phyloP scores from a whole-genome alignment of 768 basidiomycete species.

The Floccularia luteovirens region DNA sequence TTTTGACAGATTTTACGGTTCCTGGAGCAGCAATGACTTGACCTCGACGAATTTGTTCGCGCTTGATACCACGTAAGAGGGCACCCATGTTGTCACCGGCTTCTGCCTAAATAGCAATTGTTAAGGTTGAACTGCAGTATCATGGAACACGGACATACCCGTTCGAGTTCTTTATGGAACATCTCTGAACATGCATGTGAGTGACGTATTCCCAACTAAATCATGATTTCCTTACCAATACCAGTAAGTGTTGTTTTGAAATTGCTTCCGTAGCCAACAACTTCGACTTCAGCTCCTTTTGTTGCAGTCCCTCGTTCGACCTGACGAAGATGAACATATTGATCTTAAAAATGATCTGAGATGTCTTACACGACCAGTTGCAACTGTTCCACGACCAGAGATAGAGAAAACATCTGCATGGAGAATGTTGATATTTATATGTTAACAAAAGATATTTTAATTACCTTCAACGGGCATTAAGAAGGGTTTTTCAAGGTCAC shows the following conservation, averaged over 20 bases:
- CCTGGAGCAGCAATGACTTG: constrained; percentile 88
- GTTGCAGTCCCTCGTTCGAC: constrained; percentile 87
- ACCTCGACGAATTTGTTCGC: constrained; percentile 91
- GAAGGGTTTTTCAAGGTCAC: constrained; percentile 97
- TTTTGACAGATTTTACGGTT: constrained; percentile 89
- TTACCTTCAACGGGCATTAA: constrained; percentile 87
- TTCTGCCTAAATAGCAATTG: constrained; percentile 52
- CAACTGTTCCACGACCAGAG: constrained; percentile 96
- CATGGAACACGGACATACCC: constrained; percentile 32
- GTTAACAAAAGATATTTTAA: neutral
- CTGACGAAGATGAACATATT: constrained; percentile 22
- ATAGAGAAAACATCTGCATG: constrained; percentile 93
- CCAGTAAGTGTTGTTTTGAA: constrained; percentile 95
- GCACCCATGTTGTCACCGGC: constrained; percentile 99
- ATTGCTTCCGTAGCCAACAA: constrained; percentile 74
- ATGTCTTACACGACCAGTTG: constrained; percentile 75
- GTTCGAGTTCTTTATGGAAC: constrained; percentile 99
- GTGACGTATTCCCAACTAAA: neutral
- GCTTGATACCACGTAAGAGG: constrained; percentile 92
- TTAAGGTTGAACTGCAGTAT: constrained; percentile 2
- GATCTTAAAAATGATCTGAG: neutral
- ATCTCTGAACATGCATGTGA: constrained; percentile 98
- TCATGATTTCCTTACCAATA: constrained; percentile 49
- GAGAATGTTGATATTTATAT: constrained; percentile 1
- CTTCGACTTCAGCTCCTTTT: constrained; percentile 92